Conservation (phyloP, 1,284 basidiomycete species). For the Moesziomyces globuligerus region DNA sequence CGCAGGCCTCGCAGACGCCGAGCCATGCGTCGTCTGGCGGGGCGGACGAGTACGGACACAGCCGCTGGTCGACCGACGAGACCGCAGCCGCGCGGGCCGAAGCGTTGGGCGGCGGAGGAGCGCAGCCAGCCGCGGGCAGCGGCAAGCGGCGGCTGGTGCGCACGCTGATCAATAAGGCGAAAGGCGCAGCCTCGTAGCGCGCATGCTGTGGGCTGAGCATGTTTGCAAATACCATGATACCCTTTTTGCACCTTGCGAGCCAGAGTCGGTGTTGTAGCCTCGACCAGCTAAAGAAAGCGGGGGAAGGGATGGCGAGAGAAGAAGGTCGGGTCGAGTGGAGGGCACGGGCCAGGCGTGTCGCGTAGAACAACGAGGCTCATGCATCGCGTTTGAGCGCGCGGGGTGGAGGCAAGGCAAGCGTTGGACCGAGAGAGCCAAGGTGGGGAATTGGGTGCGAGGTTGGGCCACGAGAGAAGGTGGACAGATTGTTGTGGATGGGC, state of each 20-base stretch:
- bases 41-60: conserved; percentile 10
- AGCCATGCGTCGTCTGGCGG: conserved; percentile 14
- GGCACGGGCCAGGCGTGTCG: neutral
- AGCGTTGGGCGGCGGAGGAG: neutral
- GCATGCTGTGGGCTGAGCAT: neutral
- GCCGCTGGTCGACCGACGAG: conserved; percentile 26
- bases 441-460: no score
- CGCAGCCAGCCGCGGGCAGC: neutral
- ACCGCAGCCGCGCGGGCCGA: neutral
- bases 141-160: conserved; percentile 32
- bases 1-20: conserved; percentile 26
- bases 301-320: neutral
- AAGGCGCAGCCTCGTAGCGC: conserved; percentile 7
- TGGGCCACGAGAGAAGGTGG: no score
- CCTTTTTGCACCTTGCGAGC: neutral
- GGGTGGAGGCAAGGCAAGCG: no score
- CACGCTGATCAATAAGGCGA: conserved; percentile 38
- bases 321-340: neutral
- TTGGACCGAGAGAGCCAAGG: no score
- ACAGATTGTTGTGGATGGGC: no score
- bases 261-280: neutral
- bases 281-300: neutral
- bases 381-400: no score
- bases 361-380: no score
- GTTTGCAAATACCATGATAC: neutral